A percentile compares a stretch with the other conserved stretches of the same genome.
These are phyloP conservation scores for Talaromyces piceae DNA, from an alignment of 2,329 filamentous ascomycete species.

Conservation along the genomic window DNA sequence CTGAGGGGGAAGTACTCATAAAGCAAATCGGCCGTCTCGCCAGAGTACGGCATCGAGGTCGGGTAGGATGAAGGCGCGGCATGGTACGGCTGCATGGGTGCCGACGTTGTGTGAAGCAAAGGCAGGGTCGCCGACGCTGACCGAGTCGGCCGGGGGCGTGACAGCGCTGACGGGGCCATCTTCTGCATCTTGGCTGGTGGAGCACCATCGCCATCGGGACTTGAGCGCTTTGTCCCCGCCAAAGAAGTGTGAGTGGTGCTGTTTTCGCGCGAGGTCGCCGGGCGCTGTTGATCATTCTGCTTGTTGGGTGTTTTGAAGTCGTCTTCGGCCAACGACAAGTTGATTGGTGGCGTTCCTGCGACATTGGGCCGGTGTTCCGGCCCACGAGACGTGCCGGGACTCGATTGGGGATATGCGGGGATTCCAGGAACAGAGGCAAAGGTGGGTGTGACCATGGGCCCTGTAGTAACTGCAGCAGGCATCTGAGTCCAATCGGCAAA, in stretches of 20 bases:
- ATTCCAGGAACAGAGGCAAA: constrained; percentile 16
- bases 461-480: constrained; percentile 18
- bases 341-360: constrained; percentile 45
- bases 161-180: constrained; percentile 24
- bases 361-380: constrained; percentile 27
- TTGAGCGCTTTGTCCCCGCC: constrained; percentile 19
- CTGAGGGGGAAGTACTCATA: constrained; percentile 95
- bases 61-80: constrained; percentile 40
- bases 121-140: constrained; percentile 22
- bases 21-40: constrained; percentile 70
- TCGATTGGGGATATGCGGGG: constrained; percentile 45
- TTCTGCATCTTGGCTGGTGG: constrained; percentile 35
- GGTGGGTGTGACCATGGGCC: constrained; percentile 14
- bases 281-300: constrained; percentile 12
- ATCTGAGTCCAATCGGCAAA: constrained; percentile 32
- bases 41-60: constrained; percentile 43
- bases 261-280: constrained; percentile 12
- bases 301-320: constrained; percentile 37
- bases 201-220: constrained; percentile 20
- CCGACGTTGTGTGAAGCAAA: constrained; percentile 19
- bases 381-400: constrained; percentile 39
- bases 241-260: constrained; percentile 15
- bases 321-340: constrained; percentile 50
- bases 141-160: constrained; percentile 24
- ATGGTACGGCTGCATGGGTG: constrained; percentile 19